Percentiles rank a stretch among this genome's conserved stretches.
phyloP scores from a whole-genome alignment of 305 asterid species.

The Fraxinus ornus region DNA sequence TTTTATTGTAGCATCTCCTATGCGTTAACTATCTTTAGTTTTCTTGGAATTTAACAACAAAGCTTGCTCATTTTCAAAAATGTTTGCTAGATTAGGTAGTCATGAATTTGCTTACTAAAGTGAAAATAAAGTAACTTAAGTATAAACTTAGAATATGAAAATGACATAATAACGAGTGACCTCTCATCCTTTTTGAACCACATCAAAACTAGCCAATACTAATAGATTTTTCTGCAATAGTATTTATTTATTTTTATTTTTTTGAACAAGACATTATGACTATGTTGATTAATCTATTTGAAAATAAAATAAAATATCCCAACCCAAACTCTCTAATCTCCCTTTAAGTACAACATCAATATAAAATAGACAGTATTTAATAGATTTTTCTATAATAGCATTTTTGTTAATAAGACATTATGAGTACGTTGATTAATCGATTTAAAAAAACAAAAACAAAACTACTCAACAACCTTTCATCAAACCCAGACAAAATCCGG shows the following conservation, averaged over 20 bases:
- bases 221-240: neutral
- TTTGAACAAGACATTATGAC: neutral
- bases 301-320: neutral
- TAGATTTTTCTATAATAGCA: too few species aligned
- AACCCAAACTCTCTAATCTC: neutral
- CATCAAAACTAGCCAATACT: neutral
- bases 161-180: neutral
- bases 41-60: neutral
- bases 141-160: neutral
- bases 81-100: neutral
- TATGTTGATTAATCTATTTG: neutral
- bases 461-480: neutral
- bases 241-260: neutral
- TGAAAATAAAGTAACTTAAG: neutral
- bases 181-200: neutral
- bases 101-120: neutral
- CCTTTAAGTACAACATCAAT: neutral
- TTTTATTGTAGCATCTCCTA: neutral
- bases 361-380: too few species aligned
- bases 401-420: too few species aligned
- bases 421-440: too few species aligned
- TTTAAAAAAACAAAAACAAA: too few species aligned
- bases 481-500: neutral
- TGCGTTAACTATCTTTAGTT: neutral
- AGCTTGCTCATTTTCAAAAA: neutral